Percentiles rank a stretch among this genome's conserved stretches.
Conservation (phyloP, 164 flowering plant species). For the Vitis riparia region DNA sequence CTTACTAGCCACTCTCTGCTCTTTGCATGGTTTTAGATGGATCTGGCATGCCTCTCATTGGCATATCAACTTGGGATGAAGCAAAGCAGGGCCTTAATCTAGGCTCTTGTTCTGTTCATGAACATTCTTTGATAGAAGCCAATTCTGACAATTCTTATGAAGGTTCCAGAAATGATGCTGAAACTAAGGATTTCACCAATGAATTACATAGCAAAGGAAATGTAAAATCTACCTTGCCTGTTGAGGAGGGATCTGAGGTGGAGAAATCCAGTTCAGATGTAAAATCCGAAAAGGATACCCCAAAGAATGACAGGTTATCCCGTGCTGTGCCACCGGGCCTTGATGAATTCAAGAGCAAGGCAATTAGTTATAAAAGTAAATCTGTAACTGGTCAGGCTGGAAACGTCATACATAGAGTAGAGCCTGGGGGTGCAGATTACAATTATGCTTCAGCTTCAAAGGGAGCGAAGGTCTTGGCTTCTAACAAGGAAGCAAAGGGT, state of each 20-base stretch:
- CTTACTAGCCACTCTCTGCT: background rate
- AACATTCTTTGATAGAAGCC: conserved; percentile 13
- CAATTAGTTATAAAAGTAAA: conserved; percentile 55
- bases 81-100: conserved; percentile 19
- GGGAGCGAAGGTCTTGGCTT: conserved; percentile 89
- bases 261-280: conserved; percentile 21
- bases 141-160: conserved; percentile 18
- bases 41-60: conserved; percentile 25
- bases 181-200: conserved; percentile 1
- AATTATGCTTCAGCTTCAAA: conserved; percentile 95
- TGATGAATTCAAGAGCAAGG: conserved; percentile 87
- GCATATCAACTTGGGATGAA: conserved; percentile 40
- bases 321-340: conserved; percentile 67
- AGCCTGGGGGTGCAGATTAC: conserved; percentile 85
- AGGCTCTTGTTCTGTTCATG: conserved; percentile 15
- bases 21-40: conserved; percentile 31
- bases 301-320: conserved; percentile 43
- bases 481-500: conserved; percentile 93
- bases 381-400: conserved; percentile 48
- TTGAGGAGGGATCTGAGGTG: conserved; percentile 24
- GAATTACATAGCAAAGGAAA: conserved; percentile 20
- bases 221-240: conserved; percentile 7
- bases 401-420: conserved; percentile 68
- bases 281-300: conserved; percentile 33
- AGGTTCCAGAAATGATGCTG: conserved; percentile 17